Evolutionary conservation across 2,329 filamentous ascomycete genomes (phyloP).

Genomic region (Fusarium sp.): DNA sequence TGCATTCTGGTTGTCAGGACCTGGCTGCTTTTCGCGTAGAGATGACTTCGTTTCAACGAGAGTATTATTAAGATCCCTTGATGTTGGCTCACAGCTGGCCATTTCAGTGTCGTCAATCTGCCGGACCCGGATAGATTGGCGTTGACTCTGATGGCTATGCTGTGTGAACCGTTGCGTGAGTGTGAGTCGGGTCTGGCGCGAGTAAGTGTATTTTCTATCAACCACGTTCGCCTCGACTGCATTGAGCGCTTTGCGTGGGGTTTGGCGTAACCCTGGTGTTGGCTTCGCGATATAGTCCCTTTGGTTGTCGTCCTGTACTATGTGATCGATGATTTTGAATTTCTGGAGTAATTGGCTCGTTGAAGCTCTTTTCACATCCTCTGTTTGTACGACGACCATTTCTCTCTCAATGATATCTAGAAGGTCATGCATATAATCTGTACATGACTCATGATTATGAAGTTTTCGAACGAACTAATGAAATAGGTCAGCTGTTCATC

Average conservation of each 20-base stretch:
- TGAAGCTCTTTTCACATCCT: not conserved
- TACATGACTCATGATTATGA: not conserved
- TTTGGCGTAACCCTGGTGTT: not conserved
- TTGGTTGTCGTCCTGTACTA: not conserved
- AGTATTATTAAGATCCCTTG: too few species aligned
- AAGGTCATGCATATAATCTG: not conserved
- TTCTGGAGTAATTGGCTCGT: not conserved
- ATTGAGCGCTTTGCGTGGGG: not conserved
- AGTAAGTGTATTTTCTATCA: not conserved
- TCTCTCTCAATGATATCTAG: not conserved
- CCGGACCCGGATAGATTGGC: not conserved
- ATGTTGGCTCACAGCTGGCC: not conserved
- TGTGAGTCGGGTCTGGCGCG: not conserved
- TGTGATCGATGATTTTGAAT: not conserved
- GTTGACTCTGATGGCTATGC: not conserved
- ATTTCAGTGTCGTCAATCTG: not conserved
- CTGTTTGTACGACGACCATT: not conserved
- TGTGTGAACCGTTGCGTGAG: not conserved
- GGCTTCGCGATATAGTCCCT: not conserved
- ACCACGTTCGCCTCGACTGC: not conserved
- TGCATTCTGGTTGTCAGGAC: not conserved
- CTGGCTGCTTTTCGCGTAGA: not conserved
- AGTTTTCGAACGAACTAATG: not conserved
- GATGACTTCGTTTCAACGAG: not conserved
- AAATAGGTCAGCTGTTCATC: not conserved